These are phyloP conservation scores for Penstemon eatonii DNA, from an alignment of 257 asterid species.

Conservation along the genomic window DNA sequence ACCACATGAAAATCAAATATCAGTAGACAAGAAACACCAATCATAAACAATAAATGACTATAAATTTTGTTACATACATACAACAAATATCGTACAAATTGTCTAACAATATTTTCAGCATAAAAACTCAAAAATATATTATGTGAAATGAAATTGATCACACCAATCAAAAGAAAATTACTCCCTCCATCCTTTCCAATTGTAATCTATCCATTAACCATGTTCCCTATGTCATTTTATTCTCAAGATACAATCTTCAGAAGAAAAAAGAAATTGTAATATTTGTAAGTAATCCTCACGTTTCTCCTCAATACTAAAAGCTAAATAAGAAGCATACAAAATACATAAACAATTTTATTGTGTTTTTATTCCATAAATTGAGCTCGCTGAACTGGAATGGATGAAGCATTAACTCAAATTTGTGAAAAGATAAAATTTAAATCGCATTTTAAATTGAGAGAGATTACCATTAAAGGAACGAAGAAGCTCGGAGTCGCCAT, in stretches of 20 bases:
- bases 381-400: background rate
- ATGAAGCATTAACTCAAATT: background rate
- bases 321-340: background rate
- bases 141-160: background rate
- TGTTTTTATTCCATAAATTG: too few species aligned
- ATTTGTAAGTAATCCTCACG: background rate
- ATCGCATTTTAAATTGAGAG: background rate
- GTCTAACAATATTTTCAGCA: background rate
- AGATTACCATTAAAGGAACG: slow-evolving; percentile 56
- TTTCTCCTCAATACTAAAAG: background rate
- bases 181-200: too few species aligned
- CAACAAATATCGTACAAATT: too few species aligned
- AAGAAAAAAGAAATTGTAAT: background rate
- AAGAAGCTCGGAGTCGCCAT: slow-evolving; percentile 86
- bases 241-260: background rate
- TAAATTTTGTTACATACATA: too few species aligned
- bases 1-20: background rate
- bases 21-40: background rate
- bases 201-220: background rate
- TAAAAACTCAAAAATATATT: background rate
- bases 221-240: background rate
- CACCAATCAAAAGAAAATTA: background rate
- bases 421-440: background rate
- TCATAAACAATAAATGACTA: too few species aligned
- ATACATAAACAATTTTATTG: too few species aligned